Base-by-base conservation (phyloP, 2,329 filamentous ascomycete species). In the Teratosphaeria pseudoeucalypti region DNA sequence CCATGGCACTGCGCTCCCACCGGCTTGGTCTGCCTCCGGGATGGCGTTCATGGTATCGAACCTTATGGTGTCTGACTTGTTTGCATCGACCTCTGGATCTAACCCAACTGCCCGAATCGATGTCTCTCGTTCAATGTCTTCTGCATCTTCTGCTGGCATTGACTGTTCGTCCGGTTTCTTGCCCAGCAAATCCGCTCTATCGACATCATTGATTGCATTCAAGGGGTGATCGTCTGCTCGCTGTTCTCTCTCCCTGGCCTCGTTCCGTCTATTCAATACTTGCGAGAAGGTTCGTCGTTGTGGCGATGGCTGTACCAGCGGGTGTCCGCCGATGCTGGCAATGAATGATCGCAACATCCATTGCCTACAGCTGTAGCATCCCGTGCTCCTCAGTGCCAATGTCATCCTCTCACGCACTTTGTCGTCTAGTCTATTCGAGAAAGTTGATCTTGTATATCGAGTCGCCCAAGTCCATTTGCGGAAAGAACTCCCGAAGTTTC, bases 1-100 rank as follows among this genome's bases (percentile, higher is more conserved):
- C 94, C 94, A 97, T 6, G 89, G 89, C 7, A 85, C 58, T 55
- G 16, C 19, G 34, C 16, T 23, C 6, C 43, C 19, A 10, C 43
- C 16, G 19, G 16, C 1, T 19, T 49, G 16, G 19, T 19, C 37
- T 49, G 11, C 32, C 27, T 47, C 43, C 1, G 19, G 23, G 9
- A 7, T 12, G 23, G 26, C 32, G n/a, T 57, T 23, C 32, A 23
- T 27, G n/a, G 43, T 49, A 49, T 49, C 43, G 16, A 49, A 49
- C 3, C n/a, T 10, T 10, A 49, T 49, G n/a, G 6, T 23, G 2
- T 49, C 43, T 10, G 6, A 6, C 5, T 6, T 49, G 19, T n/a
- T 19, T 14, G 54, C 56, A 55, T 59, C 32, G 16, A n/a, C 54
- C 47, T 53, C 57, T 32, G 34, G 12, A 39, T 60, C 52, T 56